phyloP scores from a whole-genome alignment of 2,329 filamentous ascomycete genomes.

The Calonectria honghensis region DNA sequence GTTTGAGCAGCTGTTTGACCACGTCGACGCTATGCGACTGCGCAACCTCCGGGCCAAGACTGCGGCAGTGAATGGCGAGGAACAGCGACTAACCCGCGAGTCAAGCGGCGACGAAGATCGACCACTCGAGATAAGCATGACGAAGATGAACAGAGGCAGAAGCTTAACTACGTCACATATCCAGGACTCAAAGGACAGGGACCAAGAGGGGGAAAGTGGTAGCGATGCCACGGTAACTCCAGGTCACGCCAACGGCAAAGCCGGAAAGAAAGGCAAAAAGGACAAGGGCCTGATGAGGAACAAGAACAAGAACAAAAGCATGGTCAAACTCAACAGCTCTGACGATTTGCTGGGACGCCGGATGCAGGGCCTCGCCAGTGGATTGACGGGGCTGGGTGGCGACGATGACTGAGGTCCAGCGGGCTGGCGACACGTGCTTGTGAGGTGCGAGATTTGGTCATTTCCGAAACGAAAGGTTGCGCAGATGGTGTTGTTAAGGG shows the following conservation, averaged over 20 bases:
- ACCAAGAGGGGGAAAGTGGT: conserved; percentile 48
- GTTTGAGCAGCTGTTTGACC: conserved; percentile 85
- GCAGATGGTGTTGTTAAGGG: conserved; percentile 15
- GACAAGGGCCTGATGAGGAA: conserved; percentile 55
- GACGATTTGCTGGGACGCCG: conserved; percentile 74
- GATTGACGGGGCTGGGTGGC: conserved; percentile 67
- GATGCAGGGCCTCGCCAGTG: conserved; percentile 75
- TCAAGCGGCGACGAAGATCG: conserved; percentile 86
- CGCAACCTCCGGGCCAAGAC: conserved; percentile 48
- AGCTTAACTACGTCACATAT: conserved; percentile 49
- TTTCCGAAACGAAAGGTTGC: conserved; percentile 35
- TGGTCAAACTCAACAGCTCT: conserved; percentile 74
- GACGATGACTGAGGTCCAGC: conserved; percentile 62
- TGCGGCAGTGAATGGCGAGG: conserved; percentile 49
- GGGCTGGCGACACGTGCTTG: conserved; percentile 3
- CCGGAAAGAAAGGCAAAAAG: conserved; percentile 48
- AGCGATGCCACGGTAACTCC: conserved; percentile 41
- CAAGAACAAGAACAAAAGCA: conserved; percentile 68
- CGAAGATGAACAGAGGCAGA: conserved; percentile 63
- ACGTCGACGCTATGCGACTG: conserved; percentile 65
- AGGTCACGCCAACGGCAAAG: conserved; percentile 53
- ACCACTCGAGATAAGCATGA: conserved; percentile 87
- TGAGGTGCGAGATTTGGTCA: conserved; percentile 36
- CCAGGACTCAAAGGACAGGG: conserved; percentile 39
- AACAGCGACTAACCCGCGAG: conserved; percentile 64